Base-by-base conservation (phyloP, 805 yeast genomes). In the Myxozyma kluyveri region DNA sequence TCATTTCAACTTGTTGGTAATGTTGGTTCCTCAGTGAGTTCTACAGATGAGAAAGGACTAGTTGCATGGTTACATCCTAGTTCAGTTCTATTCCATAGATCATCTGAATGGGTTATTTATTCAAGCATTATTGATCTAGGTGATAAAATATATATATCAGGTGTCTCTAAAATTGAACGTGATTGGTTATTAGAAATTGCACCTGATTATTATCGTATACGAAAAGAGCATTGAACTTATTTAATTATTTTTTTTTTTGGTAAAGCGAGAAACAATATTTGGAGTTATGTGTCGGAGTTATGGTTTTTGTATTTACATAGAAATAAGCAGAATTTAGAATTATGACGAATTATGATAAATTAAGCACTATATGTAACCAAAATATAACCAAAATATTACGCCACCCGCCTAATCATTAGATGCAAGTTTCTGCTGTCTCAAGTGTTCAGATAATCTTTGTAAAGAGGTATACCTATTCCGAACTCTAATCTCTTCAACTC, bases 131-230 rank as follows among this genome's bases (percentile, higher is more conserved):
- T 54, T 22, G 46, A 58, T 32, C 36, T 53, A 45, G 54, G 51
- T n/a, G 57, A 33, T 7, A 58, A 58, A 26, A 51, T 42, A 14
- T 60, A 48, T 38, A 55, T 60, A 6, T 29, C 38, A n/a, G 63
- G 54, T 12, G 23, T 60, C 5, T 45, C 62, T 14, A 46, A 36
- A 48, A 42, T 59, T 19, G 63, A 60, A 21, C 45, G 61, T 17
- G 58, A 52, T 21, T 58, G 61, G 61, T 43, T 58, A 14, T 39
- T 50, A 10, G 57, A 58, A 21, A 38, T 37, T 12, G 60, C 60
- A n/a, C 58, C 59, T 4, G 54, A 44, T 14, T 54, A 43, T 29
- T 56, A 56, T 26, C 32, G 33, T 7, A 35, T 54, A 6, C 22
- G 33, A 26, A 49, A 42, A 33, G 42, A 29, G 32, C 37, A 29